Conservation (phyloP, 2,329 filamentous ascomycete species). For the Penicillium sclerotigenum region DNA sequence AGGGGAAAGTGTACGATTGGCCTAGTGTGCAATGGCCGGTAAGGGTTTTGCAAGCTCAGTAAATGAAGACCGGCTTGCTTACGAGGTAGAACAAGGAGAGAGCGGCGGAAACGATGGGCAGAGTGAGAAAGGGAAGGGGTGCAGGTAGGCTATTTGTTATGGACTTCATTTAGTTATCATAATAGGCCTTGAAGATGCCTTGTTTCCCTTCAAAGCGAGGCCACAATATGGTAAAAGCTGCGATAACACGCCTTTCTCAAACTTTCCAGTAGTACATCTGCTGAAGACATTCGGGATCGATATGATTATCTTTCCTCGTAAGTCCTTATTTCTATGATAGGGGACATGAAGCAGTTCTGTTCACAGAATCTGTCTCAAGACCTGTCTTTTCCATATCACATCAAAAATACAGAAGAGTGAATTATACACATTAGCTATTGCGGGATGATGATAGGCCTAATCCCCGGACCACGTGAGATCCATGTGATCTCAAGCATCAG, state of each 20-base stretch:
- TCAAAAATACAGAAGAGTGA: not conserved
- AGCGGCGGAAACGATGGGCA: not conserved
- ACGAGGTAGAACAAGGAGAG: not conserved
- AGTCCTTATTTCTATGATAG: not conserved
- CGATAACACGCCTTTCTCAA: not conserved
- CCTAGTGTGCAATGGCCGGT: not conserved
- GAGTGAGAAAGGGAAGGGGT: not conserved
- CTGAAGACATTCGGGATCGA: not conserved
- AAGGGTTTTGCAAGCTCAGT: not conserved
- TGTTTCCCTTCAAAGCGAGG: not conserved
- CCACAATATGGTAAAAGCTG: no score
- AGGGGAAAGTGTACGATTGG: not conserved
- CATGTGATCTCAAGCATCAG: not conserved
- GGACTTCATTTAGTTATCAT: not conserved
- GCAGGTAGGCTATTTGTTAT: not conserved
- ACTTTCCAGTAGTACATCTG: not conserved
- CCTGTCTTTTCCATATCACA: not conserved
- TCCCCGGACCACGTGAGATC: not conserved
- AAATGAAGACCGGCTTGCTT: not conserved
- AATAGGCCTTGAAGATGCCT: not conserved
- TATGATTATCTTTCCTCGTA: not conserved
- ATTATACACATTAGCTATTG: constrained; percentile 1
- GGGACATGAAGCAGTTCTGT: not conserved
- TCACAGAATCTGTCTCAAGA: not conserved
- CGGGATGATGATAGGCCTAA: constrained; percentile 3